Percentiles rank a stretch among this genome's conserved stretches.
Conservation (phyloP, 768 basidiomycete genomes). For the Podaxis sp. region DNA sequence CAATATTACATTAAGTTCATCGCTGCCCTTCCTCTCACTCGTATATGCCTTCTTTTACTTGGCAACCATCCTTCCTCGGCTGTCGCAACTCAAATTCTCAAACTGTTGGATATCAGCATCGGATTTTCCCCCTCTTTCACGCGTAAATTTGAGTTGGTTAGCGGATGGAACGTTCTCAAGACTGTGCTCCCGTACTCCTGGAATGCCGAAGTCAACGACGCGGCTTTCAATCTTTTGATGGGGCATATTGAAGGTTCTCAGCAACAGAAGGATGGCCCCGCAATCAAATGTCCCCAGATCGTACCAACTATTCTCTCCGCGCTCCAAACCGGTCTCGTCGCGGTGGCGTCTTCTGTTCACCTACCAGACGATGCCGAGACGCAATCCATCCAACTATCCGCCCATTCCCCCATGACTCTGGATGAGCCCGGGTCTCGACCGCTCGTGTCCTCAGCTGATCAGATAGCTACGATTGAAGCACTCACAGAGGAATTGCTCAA, state of each 20-base stretch:
- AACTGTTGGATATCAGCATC: constrained; percentile 57
- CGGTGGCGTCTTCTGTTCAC: constrained; percentile 37
- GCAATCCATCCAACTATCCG: constrained; percentile 15
- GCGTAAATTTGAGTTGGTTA: constrained; percentile 81
- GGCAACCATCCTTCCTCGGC: constrained; percentile 68
- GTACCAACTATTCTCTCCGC: constrained; percentile 71
- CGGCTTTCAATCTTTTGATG: constrained; percentile 68
- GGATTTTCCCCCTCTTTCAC: constrained; percentile 60
- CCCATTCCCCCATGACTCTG: neutral
- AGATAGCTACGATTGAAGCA: constrained; percentile 48
- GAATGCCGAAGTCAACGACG: constrained; percentile 64
- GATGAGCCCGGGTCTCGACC: neutral
- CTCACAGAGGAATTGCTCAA: constrained; percentile 70
- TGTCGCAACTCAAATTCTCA: constrained; percentile 59
- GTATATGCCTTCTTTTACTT: constrained; percentile 77
- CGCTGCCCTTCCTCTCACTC: constrained; percentile 70
- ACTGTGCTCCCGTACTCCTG: constrained; percentile 67
- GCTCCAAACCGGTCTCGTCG: constrained; percentile 54
- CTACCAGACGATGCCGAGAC: constrained; percentile 32
- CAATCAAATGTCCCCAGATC: constrained; percentile 59
- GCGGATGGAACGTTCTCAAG: constrained; percentile 80
- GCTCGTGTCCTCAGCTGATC: neutral
- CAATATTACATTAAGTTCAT: constrained; percentile 69
- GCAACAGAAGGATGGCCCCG: neutral
- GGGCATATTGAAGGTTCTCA: constrained; percentile 34